These are phyloP conservation scores for Malbranchea zuffiana DNA, from an alignment of 2,329 filamentous ascomycete genomes.

Conservation along the genomic window DNA sequence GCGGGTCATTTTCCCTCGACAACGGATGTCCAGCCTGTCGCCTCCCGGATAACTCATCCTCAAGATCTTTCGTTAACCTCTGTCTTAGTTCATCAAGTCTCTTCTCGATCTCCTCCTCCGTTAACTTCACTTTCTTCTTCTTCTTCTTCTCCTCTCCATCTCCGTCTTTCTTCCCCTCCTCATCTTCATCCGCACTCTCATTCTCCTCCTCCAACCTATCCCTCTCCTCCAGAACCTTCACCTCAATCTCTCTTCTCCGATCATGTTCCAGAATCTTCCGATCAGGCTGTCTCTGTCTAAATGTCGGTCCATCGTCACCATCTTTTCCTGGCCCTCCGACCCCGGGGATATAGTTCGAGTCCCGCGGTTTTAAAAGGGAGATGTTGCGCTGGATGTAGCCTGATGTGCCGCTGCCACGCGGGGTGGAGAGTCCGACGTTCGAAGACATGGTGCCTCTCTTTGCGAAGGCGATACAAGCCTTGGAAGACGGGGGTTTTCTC, in stretches of 20 bases:
- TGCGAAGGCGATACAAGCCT: too few relatives aligned
- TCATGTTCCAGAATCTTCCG: slow-evolving; percentile 91
- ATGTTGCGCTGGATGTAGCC: slow-evolving; percentile 96
- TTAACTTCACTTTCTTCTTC: slow-evolving; percentile 30
- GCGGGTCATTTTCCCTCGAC: slow-evolving; percentile 8
- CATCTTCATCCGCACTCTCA: slow-evolving; percentile 60
- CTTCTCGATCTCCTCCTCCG: slow-evolving; percentile 84
- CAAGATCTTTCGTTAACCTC: slow-evolving; percentile 49
- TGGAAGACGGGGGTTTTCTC: too few relatives aligned
- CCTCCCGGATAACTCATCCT: slow-evolving; percentile 32
- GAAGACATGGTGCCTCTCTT: slow-evolving; percentile 94
- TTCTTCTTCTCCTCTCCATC: slow-evolving; percentile 24
- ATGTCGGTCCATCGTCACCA: slow-evolving; percentile 50
- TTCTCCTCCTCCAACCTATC: slow-evolving; percentile 83
- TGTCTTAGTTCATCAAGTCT: slow-evolving; percentile 56
- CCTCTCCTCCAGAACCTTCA: slow-evolving; percentile 81
- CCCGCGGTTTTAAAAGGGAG: slow-evolving; percentile 75
- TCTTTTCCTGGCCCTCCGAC: slow-evolving; percentile 30
- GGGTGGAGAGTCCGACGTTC: slow-evolving; percentile 91
- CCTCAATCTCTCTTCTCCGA: slow-evolving; percentile 77
- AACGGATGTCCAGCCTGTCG: neutral
- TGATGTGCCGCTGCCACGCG: slow-evolving; percentile 87
- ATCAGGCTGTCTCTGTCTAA: slow-evolving; percentile 78
- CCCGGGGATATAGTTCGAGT: slow-evolving; percentile 49
- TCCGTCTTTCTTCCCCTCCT: slow-evolving; percentile 44